A percentile compares a stretch with the other conserved stretches of the same genome.
Conservation (phyloP, 1,139 yeast genomes). For the Arxiozyma heterogenica region DNA sequence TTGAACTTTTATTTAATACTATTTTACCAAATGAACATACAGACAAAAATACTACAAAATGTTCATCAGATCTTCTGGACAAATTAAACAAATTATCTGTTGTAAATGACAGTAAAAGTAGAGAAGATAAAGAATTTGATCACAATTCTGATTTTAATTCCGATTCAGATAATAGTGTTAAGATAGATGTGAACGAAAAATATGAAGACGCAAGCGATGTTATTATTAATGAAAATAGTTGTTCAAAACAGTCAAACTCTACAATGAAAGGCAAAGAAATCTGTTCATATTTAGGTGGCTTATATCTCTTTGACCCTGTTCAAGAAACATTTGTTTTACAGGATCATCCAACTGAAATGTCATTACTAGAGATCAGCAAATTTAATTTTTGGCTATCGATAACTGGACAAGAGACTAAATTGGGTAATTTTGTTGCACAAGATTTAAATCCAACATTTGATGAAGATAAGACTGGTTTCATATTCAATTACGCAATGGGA, state of each 20-base stretch:
- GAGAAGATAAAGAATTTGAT: constrained; percentile 6
- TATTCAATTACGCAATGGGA: constrained; percentile 48
- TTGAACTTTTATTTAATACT: constrained; percentile 23
- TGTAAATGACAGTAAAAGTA: not conserved
- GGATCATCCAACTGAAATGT: constrained; percentile 30
- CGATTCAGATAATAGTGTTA: constrained; percentile 7
- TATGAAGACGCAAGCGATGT: constrained; percentile 30
- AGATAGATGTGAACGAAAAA: constrained; percentile 2
- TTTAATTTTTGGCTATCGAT: constrained; percentile 50
- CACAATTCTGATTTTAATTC: not conserved
- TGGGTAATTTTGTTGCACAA: constrained; percentile 41
- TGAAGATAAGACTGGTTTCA: constrained; percentile 47
- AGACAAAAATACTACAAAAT: not conserved
- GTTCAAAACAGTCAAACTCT: constrained; percentile 7
- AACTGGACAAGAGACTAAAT: constrained; percentile 23
- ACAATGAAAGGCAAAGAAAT: constrained; percentile 20
- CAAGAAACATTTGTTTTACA: constrained; percentile 44
- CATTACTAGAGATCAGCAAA: constrained; percentile 40
- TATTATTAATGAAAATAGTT: not conserved
- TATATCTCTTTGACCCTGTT: constrained; percentile 50
- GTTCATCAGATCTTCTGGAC: not conserved
- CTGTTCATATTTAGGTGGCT: constrained; percentile 29
- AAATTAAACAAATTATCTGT: constrained; percentile 1
- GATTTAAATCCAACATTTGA: constrained; percentile 61
- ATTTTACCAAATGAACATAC: constrained; percentile 15